Base-by-base conservation (phyloP, 2,329 filamentous ascomycete species). In the Aspergillus viridinutans region DNA sequence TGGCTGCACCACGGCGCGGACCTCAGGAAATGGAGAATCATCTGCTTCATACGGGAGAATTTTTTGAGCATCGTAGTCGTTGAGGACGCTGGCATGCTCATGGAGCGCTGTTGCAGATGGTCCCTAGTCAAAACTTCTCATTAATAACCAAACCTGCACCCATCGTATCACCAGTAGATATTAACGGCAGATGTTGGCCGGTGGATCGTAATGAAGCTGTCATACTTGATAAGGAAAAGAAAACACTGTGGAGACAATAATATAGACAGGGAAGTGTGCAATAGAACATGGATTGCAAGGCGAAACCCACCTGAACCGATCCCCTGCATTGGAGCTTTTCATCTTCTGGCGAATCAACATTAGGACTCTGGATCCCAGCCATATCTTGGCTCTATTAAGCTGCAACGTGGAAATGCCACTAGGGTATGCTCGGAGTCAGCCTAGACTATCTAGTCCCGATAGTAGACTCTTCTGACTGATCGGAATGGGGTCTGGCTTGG, bases 11-110 rank as follows among this genome's bases (percentile, higher is more conserved):
- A 74, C 72, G 7, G 72, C 72, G 51, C 72, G 72, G 29, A 74
- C 72, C 58, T 74, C 72, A 1, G 72, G 72, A 50, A 70, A 74
- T 1, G 72, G 72, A n/a, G 72, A 74, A 55, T 74, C 66, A 28
- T 72, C 65, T 14, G 70, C 72, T 32, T 74, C 71, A 52, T 72
- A 74, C 6, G 71, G 66, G 23, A 74, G 65, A 29, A 68, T 65
- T 52, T 68, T 57, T 23, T 68, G 63, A 26, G 70, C 72, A 61
- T 72, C 70, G 21, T 61, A 56, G 55, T 74, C 72, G 38, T 62
- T 64, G 21, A 74, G 65, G 32, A 72, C 57, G 45, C 52, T 60
- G 23, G 61, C 54, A 5, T 64, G 58, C 42, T 64, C 62, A 45
- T 52, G 56, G 20, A 29, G 42, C 9, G 50, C 49, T 20, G 65